Evolutionary conservation across 257 asterid species (phyloP).

Genomic region (Solanum neorickii): DNA sequence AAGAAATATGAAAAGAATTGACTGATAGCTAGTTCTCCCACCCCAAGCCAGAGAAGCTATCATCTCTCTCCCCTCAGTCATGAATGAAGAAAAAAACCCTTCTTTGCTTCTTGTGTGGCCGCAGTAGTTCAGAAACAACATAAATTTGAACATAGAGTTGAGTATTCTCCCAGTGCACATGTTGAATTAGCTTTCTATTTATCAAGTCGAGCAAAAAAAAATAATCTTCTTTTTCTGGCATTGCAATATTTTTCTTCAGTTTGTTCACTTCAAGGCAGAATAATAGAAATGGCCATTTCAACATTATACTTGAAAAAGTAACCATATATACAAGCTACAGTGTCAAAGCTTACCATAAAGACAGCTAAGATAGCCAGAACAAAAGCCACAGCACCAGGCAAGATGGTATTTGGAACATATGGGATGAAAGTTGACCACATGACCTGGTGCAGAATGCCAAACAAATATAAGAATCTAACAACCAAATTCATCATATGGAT

Average conservation of each 20-base stretch:
- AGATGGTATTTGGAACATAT: constrained; percentile 60
- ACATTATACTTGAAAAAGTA: not conserved
- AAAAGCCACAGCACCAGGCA: constrained; percentile 70
- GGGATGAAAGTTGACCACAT: constrained; percentile 99
- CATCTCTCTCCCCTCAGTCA: not conserved
- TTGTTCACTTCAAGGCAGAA: not conserved
- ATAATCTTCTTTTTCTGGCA: not conserved
- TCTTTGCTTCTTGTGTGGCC: not conserved
- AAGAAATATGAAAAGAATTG: not conserved
- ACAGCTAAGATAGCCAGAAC: constrained; percentile 41
- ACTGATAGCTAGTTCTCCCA: not conserved
- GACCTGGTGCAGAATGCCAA: constrained; percentile 29
- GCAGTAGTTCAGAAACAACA: not conserved
- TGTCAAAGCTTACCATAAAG: constrained; percentile 48
- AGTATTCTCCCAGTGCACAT: not conserved
- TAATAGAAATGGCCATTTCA: not conserved
- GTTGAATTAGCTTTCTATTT: not conserved
- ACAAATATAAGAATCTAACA: not conserved
- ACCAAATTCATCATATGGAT: not conserved
- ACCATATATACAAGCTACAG: not conserved
- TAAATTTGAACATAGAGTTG: not conserved
- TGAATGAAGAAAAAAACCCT: not conserved
- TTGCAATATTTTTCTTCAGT: not conserved
- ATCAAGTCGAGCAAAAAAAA: not conserved
- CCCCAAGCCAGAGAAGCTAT: not conserved